A percentile compares a stretch with the other conserved stretches of the same genome.
Conservation (phyloP, 148 eudicot species). For the Vaccinium vitisidaea region DNA sequence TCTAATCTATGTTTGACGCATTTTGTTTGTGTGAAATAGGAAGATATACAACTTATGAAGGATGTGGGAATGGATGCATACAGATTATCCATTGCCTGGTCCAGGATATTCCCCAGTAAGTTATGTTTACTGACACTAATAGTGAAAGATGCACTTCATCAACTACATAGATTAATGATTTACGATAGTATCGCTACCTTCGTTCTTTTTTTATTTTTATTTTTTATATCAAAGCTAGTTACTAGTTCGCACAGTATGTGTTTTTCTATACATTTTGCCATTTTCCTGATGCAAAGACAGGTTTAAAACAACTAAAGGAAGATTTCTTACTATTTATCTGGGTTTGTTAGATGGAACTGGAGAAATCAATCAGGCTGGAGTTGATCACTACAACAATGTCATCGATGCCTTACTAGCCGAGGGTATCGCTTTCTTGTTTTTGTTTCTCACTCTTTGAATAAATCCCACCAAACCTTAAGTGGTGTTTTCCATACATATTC, state of each 20-base stretch:
- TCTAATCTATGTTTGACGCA: not conserved
- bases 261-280: not conserved
- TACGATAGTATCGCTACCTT: not conserved
- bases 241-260: not conserved
- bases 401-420: conserved; percentile 78
- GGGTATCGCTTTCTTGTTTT: conserved; percentile 29
- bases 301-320: not conserved
- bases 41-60: conserved; percentile 80
- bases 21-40: conserved; percentile 34
- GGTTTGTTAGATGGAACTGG: conserved; percentile 71
- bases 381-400: conserved; percentile 81
- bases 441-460: not conserved
- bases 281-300: not conserved
- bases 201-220: too few relatives aligned
- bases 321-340: not conserved
- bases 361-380: conserved; percentile 78
- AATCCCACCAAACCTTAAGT: not conserved
- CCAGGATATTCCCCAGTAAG: conserved; percentile 88
- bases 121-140: not conserved
- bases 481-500: not conserved
- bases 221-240: not conserved
- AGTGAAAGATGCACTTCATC: not conserved
- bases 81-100: conserved; percentile 90
- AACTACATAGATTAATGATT: too few relatives aligned
- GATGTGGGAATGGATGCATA: conserved; percentile 92